Evolutionary conservation across 2,329 filamentous ascomycete species (phyloP).

Genomic region (Microdochium bolleyi): DNA sequence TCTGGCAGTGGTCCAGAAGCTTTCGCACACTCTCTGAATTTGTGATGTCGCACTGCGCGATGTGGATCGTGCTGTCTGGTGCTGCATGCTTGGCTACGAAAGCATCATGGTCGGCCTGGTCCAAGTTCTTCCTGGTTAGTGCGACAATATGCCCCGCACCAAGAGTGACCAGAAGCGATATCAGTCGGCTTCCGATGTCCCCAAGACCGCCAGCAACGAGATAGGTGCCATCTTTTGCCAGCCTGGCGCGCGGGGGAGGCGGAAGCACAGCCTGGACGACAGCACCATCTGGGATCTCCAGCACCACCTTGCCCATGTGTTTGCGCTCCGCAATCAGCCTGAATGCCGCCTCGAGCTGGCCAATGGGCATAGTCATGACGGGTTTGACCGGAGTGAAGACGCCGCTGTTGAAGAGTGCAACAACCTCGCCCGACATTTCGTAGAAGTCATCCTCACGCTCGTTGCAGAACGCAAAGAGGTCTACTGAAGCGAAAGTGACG

Average conservation of each 20-base stretch:
- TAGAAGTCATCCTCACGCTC: not conserved
- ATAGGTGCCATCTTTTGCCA: not conserved
- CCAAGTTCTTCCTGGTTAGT: not conserved
- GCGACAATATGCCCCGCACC: not conserved
- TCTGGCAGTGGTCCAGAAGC: not conserved
- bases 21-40: not conserved
- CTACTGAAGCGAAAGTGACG: conserved; percentile 13
- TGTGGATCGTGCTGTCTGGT: not conserved
- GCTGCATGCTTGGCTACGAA: not conserved
- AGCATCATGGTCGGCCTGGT: not conserved
- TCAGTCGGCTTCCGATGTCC: not conserved
- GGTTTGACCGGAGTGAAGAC: conserved; percentile 10
- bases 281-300: conserved; percentile 2
- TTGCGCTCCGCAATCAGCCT: conserved; percentile 26
- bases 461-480: conserved; percentile 10
- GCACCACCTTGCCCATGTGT: conserved; percentile 30
- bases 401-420: conserved; percentile 1
- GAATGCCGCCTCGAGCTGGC: conserved; percentile 24
- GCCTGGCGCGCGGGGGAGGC: not conserved
- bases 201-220: conserved; percentile 1
- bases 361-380: conserved; percentile 13
- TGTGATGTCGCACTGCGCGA: not conserved
- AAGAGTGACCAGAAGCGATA: not conserved
- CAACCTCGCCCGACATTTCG: conserved; percentile 5
- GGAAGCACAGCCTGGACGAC: not conserved